Conservation (phyloP, 352 stramenopile species). For the Globisporangium mamillatum region DNA sequence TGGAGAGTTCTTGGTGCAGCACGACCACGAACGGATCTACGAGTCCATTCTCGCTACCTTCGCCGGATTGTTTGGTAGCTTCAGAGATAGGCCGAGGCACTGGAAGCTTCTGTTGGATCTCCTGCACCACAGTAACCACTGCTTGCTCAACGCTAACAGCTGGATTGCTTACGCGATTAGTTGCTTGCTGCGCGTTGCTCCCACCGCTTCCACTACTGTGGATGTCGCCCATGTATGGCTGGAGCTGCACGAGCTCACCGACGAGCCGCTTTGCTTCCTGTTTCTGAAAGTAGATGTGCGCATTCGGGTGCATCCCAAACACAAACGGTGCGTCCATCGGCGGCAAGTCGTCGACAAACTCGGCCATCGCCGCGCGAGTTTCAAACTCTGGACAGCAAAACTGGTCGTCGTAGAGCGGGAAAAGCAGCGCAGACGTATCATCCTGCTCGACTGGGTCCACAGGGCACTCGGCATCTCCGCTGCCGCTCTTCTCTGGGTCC, state of each 20-base stretch:
- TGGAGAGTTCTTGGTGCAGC: conserved; percentile 56
- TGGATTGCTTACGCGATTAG: not conserved
- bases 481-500: not conserved
- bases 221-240: conserved; percentile 17
- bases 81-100: conserved; percentile 5
- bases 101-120: conserved; percentile 29
- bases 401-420: conserved; percentile 24
- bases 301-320: conserved; percentile 83
- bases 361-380: conserved; percentile 33
- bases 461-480: not conserved
- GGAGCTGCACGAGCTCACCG: conserved; percentile 35
- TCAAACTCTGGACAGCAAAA: conserved; percentile 50
- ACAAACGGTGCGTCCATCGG: conserved; percentile 58
- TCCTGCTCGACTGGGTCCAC: conserved; percentile 1
- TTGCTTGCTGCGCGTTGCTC: not conserved
- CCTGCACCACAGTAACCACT: conserved; percentile 18
- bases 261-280: conserved; percentile 51
- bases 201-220: not conserved
- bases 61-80: not conserved
- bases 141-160: conserved; percentile 13
- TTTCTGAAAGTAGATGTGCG: conserved; percentile 63
- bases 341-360: conserved; percentile 48
- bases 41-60: conserved; percentile 6
- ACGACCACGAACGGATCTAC: conserved; percentile 62
- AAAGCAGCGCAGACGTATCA: conserved; percentile 13